A percentile compares a stretch with the other conserved stretches of the same genome.
Conservation (phyloP, 805 yeast species). For the Dipodascus albidus region DNA sequence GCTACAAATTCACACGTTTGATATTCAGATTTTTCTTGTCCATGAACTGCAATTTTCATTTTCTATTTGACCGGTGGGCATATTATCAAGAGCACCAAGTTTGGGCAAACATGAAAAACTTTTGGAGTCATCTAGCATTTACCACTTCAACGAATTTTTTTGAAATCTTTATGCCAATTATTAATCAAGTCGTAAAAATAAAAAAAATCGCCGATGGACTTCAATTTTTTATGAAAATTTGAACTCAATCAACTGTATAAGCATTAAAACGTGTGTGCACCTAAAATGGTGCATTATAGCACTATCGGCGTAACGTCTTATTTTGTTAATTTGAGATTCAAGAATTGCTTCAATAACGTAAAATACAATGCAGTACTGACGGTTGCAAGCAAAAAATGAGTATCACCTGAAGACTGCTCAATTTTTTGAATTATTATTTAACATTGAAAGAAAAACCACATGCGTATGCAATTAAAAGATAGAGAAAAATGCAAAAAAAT, state of each 20-base stretch:
- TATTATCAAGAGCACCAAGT: constrained; percentile 39
- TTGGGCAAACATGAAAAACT: constrained; percentile 75
- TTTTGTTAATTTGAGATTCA: constrained; percentile 47
- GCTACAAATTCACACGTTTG: constrained; percentile 26
- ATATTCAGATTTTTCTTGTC: constrained; percentile 10
- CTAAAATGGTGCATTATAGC: constrained; percentile 47
- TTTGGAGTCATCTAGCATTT: constrained; percentile 49
- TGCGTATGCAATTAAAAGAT: constrained; percentile 46
- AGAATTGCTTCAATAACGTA: constrained; percentile 54
- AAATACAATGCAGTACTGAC: constrained; percentile 46
- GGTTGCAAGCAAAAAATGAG: constrained; percentile 47
- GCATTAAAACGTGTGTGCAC: constrained; percentile 50
- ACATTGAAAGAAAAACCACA: constrained; percentile 52
- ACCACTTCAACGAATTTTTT: constrained; percentile 37
- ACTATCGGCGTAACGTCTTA: constrained; percentile 53
- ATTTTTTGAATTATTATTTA: constrained; percentile 38
- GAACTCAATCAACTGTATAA: constrained; percentile 46
- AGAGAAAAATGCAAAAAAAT: constrained; percentile 34
- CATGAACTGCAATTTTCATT: constrained; percentile 1
- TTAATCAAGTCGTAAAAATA: constrained; percentile 58
- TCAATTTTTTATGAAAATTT: constrained; percentile 63
- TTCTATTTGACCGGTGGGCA: constrained; percentile 42
- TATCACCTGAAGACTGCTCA: constrained; percentile 43
- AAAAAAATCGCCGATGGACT: constrained; percentile 64
- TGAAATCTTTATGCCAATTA: constrained; percentile 68